Conservation (phyloP, 371 early-diverging fungal genomes). For the Syncephalastrum contaminatum region DNA sequence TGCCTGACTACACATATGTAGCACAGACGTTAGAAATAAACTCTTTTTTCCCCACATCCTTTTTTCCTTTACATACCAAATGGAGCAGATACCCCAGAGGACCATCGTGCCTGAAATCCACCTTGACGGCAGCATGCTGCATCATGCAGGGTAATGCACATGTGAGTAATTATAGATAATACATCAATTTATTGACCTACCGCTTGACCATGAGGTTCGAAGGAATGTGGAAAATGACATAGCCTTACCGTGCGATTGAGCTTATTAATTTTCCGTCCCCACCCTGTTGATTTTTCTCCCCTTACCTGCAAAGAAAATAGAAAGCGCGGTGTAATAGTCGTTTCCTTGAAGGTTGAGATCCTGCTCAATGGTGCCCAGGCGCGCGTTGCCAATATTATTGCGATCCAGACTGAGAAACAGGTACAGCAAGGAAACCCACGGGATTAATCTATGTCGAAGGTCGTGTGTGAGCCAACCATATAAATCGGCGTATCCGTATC, state of each 20-base stretch:
- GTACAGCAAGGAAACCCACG: constrained; percentile 39
- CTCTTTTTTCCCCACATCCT: background rate
- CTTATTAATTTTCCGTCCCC: background rate
- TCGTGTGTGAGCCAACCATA: background rate
- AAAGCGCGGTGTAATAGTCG: constrained; percentile 41
- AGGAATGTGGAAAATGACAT: constrained; percentile 28
- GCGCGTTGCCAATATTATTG: constrained; percentile 48
- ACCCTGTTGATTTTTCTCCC: too few species aligned
- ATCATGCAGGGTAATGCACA: background rate
- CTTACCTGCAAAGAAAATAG: constrained; percentile 43
- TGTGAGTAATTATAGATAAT: background rate
- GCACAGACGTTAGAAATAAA: background rate
- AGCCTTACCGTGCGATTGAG: constrained; percentile 13
- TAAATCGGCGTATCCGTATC: background rate
- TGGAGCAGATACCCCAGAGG: constrained; percentile 41
- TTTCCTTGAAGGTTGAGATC: constrained; percentile 37
- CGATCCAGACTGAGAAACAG: constrained; percentile 39
- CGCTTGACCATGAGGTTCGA: constrained; percentile 26
- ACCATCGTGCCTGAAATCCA: constrained; percentile 43
- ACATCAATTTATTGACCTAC: constrained; percentile 5
- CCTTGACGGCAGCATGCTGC: constrained; percentile 27
- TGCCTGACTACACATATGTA: constrained; percentile 39
- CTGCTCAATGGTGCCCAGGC: constrained; percentile 34
- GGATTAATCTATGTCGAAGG: constrained; percentile 28
- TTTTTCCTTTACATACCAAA: constrained; percentile 24